A percentile compares a stretch with the other conserved stretches of the same genome.
phyloP scores from a whole-genome alignment of 495 filamentous ascomycete species.

The Trypethelium eluteriae region DNA sequence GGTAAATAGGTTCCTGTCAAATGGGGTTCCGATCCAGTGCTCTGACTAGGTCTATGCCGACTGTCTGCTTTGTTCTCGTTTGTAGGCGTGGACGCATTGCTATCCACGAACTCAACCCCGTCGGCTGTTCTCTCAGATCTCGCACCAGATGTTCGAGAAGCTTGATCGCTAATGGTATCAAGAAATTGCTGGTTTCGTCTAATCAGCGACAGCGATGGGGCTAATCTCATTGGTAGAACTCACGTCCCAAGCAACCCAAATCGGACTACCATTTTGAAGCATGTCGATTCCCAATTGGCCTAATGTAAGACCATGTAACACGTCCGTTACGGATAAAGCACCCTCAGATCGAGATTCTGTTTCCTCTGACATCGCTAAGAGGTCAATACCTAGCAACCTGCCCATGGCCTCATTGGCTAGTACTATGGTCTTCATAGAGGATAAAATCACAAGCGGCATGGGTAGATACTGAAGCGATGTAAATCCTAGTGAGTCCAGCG shows the following conservation, averaged over 20 bases:
- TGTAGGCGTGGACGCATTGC: conserved; percentile 21
- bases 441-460: conserved; percentile 56
- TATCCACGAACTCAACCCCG: not conserved
- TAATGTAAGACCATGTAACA: conserved; percentile 49
- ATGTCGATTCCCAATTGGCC: conserved; percentile 56
- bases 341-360: conserved; percentile 18
- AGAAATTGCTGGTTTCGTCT: conserved; percentile 23
- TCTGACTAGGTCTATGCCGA: not conserved
- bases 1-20: not conserved
- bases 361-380: not conserved
- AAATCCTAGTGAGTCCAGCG: conserved; percentile 41
- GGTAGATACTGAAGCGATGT: conserved; percentile 62
- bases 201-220: not conserved
- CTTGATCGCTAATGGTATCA: conserved; percentile 30
- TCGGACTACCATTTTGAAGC: conserved; percentile 45
- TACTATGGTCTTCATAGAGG: conserved; percentile 54
- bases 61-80: not conserved
- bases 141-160: conserved; percentile 14
- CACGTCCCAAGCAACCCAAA: conserved; percentile 39
- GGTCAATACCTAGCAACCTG: conserved; percentile 48
- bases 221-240: not conserved
- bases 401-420: conserved; percentile 67
- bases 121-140: not conserved
- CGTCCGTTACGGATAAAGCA: conserved; percentile 34
- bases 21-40: not conserved